Percentiles rank a stretch among this genome's conserved stretches.
Conservation (phyloP, 306 rosid genomes). For the Ceratonia siliqua region DNA sequence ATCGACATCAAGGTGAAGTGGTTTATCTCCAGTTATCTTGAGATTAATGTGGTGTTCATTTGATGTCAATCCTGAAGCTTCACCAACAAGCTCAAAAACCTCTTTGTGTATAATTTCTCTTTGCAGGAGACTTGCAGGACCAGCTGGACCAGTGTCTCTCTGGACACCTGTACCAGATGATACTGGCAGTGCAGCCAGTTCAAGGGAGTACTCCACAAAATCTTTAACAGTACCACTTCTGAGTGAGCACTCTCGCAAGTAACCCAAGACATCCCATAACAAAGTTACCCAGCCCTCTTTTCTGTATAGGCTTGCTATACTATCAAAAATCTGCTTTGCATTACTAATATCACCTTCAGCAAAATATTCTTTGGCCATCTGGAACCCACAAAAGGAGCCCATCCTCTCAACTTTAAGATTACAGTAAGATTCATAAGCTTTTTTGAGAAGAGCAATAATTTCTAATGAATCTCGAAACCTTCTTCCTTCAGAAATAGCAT, state of each 20-base stretch:
- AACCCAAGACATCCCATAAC: slow-evolving; percentile 93
- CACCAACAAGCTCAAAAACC: slow-evolving; percentile 66
- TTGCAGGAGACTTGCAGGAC: slow-evolving; percentile 67
- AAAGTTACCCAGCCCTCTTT: slow-evolving; percentile 94
- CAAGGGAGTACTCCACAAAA: slow-evolving; percentile 89
- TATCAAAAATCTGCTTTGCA: slow-evolving; percentile 67
- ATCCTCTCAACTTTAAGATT: slow-evolving; percentile 67
- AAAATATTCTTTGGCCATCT: slow-evolving; percentile 86
- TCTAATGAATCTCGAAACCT: slow-evolving; percentile 84
- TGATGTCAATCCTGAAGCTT: slow-evolving; percentile 46
- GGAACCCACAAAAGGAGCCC: slow-evolving; percentile 80
- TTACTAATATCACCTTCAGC: slow-evolving; percentile 62
- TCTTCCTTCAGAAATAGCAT: slow-evolving; percentile 76
- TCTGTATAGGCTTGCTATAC: slow-evolving; percentile 78
- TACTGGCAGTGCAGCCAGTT: slow-evolving; percentile 91
- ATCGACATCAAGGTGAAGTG: slow-evolving; percentile 89
- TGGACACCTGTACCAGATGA: slow-evolving; percentile 57
- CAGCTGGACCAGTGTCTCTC: slow-evolving; percentile 80
- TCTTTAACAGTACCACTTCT: slow-evolving; percentile 64
- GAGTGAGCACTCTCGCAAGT: slow-evolving; percentile 82
- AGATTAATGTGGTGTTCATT: slow-evolving; percentile 45
- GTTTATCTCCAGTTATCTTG: slow-evolving; percentile 50
- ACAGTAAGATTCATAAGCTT: slow-evolving; percentile 71
- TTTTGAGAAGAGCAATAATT: slow-evolving; percentile 78
- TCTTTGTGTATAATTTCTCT: slow-evolving; percentile 77